A percentile compares a stretch with the other conserved stretches of the same genome.
These are phyloP conservation scores for Mycena kentingensis DNA, from an alignment of 768 basidiomycete species.

Conservation along the genomic window DNA sequence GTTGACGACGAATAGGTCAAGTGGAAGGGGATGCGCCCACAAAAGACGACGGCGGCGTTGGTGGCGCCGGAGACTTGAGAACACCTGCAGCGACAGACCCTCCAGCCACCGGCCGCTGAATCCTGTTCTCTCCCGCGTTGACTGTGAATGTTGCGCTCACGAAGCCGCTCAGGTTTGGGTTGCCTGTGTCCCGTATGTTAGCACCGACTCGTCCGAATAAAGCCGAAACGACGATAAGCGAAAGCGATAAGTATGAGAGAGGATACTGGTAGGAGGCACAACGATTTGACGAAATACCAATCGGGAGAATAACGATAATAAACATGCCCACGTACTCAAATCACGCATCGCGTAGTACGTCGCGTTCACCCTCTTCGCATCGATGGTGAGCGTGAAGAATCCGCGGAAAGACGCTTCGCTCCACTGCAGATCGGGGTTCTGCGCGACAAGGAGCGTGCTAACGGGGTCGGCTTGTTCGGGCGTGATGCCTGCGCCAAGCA, in stretches of 20 bases:
- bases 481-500: constrained; percentile 44
- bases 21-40: too few relatives aligned
- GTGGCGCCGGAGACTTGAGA: too few relatives aligned
- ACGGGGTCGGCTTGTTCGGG: constrained; percentile 42
- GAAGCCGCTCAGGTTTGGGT: constrained; percentile 47
- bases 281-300: not conserved
- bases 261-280: too few relatives aligned
- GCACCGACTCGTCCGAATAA: too few relatives aligned
- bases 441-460: constrained; percentile 38
- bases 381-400: constrained; percentile 57
- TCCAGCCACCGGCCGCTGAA: constrained; percentile 51
- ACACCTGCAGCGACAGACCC: constrained; percentile 48
- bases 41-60: too few relatives aligned
- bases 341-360: constrained; percentile 58
- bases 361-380: constrained; percentile 46
- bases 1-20: too few relatives aligned
- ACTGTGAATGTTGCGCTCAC: constrained; percentile 46
- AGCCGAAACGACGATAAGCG: too few relatives aligned
- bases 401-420: constrained; percentile 61
- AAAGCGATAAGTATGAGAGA: too few relatives aligned
- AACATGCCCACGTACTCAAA: constrained; percentile 37
- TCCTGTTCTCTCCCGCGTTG: constrained; percentile 45
- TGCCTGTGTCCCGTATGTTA: too few relatives aligned
- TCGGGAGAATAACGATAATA: not conserved
- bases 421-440: constrained; percentile 58